Evolutionary conservation across 1,284 basidiomycete genomes (phyloP), one percentile per base, ranked within the genome.

Genomic region (Leccinum pachyderme): DNA sequence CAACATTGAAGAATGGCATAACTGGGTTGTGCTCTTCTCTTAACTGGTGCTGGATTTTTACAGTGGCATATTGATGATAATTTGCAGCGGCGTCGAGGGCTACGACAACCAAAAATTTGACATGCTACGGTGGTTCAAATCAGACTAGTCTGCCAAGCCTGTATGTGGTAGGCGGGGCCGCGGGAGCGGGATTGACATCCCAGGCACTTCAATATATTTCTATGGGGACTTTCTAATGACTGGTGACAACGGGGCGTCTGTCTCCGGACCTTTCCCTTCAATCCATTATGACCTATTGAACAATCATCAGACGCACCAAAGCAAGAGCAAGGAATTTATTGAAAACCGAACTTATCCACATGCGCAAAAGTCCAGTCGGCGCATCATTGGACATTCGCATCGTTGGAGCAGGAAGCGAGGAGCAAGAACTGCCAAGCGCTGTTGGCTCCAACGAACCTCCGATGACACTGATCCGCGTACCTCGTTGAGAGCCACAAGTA

Each of bases 1-100:
- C 22, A 22, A 33, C 15, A 24, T 46, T 15, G 2, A 41, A 51
- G 1, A 49, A 54, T 12, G 25, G 15, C 56, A 58, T 57, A 13
- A 27, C 32, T 27, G 5, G 35, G n/a, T 31, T 15, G 2, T 13
- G 43, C 4, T 49, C 24, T 13, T 8, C 24, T 25, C 29, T 27
- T 32, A 32, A 43, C 22, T n/a, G 7, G 13, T n/a, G 29, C 18
- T 18, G 15, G 5, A 13, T n/a, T 29, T 28, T 52, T 51, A 51
- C 33, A 32, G 24, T 32, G 24, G 15, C 24, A 49, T 11, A 32
- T 27, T 12, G 35, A 28, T 11, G 27, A 44, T 9, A 13, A 22
- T 8, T 29, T 43, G 9, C n/a, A 39, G n/a, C 8, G n/a, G 11
- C 18, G 9, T 37, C n/a, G 35, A n/a, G 35, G 18, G n/a, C 35